Evolutionary conservation across 805 yeast species (phyloP).

Genomic region (Geotrichum ghanense): DNA sequence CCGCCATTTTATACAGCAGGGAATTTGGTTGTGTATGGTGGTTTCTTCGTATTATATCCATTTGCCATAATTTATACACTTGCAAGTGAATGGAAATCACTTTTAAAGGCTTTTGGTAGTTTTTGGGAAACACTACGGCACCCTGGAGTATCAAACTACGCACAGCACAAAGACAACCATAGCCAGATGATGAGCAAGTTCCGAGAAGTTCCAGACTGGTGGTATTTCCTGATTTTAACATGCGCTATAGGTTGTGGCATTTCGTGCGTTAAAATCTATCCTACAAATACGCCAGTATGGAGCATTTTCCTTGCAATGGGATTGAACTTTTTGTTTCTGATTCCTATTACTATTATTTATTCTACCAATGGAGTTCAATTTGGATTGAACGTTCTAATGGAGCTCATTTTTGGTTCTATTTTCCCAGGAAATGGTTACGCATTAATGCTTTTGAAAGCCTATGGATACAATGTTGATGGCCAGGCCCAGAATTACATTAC

Average conservation of each 20-base stretch:
- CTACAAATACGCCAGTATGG: conserved; percentile 47
- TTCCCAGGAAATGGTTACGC: conserved; percentile 54
- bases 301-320: conserved; percentile 46
- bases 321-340: conserved; percentile 44
- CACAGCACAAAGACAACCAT: conserved; percentile 14
- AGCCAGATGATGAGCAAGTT: conserved; percentile 36
- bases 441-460: conserved; percentile 48
- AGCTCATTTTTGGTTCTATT: conserved; percentile 53
- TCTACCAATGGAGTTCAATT: conserved; percentile 46
- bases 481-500: conserved; percentile 45
- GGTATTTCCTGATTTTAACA: conserved; percentile 43
- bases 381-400: conserved; percentile 50
- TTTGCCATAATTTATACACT: conserved; percentile 36
- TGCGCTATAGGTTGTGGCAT: conserved; percentile 35
- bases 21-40: conserved; percentile 34
- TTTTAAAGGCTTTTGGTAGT: conserved; percentile 12
- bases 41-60: conserved; percentile 45
- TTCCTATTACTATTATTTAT: conserved; percentile 49
- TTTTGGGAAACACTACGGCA: background rate
- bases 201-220: conserved; percentile 66
- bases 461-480: conserved; percentile 49
- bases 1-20: conserved; percentile 60
- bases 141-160: conserved; percentile 5
- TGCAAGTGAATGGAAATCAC: conserved; percentile 10
- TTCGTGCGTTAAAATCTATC: conserved; percentile 30